Base-by-base conservation (phyloP, 345 rosid genomes). In the Melaleuca alternifolia region DNA sequence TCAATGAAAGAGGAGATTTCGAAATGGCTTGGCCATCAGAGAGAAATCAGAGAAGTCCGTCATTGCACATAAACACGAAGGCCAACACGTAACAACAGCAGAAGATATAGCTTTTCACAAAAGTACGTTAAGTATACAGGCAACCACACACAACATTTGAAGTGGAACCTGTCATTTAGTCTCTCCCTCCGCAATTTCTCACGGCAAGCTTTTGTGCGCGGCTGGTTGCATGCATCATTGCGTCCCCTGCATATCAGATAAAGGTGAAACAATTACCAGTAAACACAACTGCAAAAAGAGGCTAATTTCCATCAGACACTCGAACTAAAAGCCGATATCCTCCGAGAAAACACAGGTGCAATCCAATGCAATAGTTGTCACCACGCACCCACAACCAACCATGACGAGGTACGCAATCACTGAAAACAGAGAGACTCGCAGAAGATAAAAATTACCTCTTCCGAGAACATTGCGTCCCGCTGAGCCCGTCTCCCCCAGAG, bases 131-230 rank as follows among this genome's bases (percentile, higher is more conserved):
- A n/a, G 12, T 20, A 50, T 23, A 46, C 79, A 61, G 50, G 18
- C 61, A 50, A n/a, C 46, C 48, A 24, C 79, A n/a, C 50, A 12
- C 26, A 6, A 79, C 33, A 33, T 46, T 44, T 15, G 26, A 71
- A 86, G 71, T 33, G 89, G 82, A 87, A 91, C 99, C 91, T 95
- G 88, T 96, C 97, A 81, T 97, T 97, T 86, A 97, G 91, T 89
- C 87, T 91, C 89, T 97, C 98, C 89, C 99, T 92, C 82, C 98
- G 95, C 94, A 93, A 88, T 89, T 93, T 95, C 93, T 96, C 99
- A 33, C 98, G 96, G 88, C 98, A 92, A 16, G 98, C 99, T 91
- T 96, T 97, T 30, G 92, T 87, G 88, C 92, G 89, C 10, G 90
- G 86, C 83, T 84, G 89, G 87, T 91, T 65, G 82, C 92, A 89